Evolutionary conservation across 805 yeast species (phyloP).

Genomic region (Candida sphagnicola): DNA sequence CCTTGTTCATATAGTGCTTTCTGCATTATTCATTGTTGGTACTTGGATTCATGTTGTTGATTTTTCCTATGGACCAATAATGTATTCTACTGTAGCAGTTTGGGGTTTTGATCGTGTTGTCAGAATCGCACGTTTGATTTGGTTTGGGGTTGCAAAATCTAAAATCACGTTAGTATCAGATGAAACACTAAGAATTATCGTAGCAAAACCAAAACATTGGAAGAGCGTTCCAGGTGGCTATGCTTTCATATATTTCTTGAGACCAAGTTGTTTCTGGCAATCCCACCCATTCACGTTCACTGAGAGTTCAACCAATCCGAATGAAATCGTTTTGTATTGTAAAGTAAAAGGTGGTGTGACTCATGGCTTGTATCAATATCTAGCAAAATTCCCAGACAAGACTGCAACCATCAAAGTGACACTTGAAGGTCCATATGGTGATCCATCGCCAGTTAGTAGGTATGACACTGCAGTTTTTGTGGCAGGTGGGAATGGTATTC

Average conservation of each 20-base stretch:
- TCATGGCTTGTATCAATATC: conserved; percentile 21
- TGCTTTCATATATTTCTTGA: conserved; percentile 35
- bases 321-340: conserved; percentile 24
- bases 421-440: conserved; percentile 72
- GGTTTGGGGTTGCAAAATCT: conserved; percentile 35
- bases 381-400: conserved; percentile 25
- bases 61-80: conserved; percentile 34
- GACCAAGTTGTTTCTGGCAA: conserved; percentile 37
- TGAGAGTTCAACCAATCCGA: conserved; percentile 17
- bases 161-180: conserved; percentile 25
- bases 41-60: conserved; percentile 38
- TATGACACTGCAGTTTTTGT: conserved; percentile 55
- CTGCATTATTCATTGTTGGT: conserved; percentile 41
- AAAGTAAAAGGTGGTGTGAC: conserved; percentile 38
- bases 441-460: conserved; percentile 41
- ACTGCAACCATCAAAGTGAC: conserved; percentile 24
- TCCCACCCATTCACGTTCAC: conserved; percentile 40
- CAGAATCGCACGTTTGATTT: conserved; percentile 22
- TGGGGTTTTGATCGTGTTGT: conserved; percentile 35
- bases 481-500: conserved; percentile 76
- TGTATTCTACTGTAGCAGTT: conserved; percentile 29
- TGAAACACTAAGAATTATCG: conserved; percentile 33
- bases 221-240: conserved; percentile 37
- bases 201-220: conserved; percentile 37
- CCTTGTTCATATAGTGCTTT: conserved; percentile 31